Evolutionary conservation across 495 filamentous ascomycete species (phyloP).

Genomic region (Aspergillus steynii): DNA sequence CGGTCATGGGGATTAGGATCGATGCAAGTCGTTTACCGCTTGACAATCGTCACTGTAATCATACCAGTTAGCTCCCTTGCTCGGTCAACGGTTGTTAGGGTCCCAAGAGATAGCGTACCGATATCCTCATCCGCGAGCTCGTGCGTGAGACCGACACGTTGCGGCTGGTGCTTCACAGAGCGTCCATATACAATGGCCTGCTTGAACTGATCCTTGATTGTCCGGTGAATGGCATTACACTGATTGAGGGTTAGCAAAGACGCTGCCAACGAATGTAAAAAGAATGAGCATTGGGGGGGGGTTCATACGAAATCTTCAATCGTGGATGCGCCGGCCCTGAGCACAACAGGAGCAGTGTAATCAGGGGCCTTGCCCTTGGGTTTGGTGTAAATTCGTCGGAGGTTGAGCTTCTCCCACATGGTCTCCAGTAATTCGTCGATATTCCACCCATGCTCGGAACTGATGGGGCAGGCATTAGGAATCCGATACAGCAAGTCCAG

Average conservation of each 20-base stretch:
- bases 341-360: slow-evolving; percentile 88
- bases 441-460: slow-evolving; percentile 98
- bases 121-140: slow-evolving; percentile 97
- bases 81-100: slow-evolving; percentile 2
- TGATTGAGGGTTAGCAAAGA: slow-evolving; percentile 40
- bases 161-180: slow-evolving; percentile 98
- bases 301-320: slow-evolving; percentile 94
- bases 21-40: slow-evolving; percentile 62
- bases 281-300: not conserved
- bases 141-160: slow-evolving; percentile 88
- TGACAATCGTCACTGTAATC: slow-evolving; percentile 83
- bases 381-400: slow-evolving; percentile 95
- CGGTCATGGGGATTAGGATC: slow-evolving; percentile 29
- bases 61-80: slow-evolving; percentile 36
- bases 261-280: slow-evolving; percentile 2
- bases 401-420: slow-evolving; percentile 97
- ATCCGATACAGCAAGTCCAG: slow-evolving; percentile 95
- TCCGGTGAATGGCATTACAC: slow-evolving; percentile 97
- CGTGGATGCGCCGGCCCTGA: slow-evolving; percentile 77
- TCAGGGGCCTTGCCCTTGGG: slow-evolving; percentile 94
- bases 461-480: slow-evolving; percentile 94
- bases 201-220: slow-evolving; percentile 95
- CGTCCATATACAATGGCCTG: slow-evolving; percentile 93
- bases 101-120: slow-evolving; percentile 59
- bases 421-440: slow-evolving; percentile 93